Percentiles rank a stretch among this genome's conserved stretches.
phyloP scores from a whole-genome alignment of 306 rosid genomes.

The Malus domestica region DNA sequence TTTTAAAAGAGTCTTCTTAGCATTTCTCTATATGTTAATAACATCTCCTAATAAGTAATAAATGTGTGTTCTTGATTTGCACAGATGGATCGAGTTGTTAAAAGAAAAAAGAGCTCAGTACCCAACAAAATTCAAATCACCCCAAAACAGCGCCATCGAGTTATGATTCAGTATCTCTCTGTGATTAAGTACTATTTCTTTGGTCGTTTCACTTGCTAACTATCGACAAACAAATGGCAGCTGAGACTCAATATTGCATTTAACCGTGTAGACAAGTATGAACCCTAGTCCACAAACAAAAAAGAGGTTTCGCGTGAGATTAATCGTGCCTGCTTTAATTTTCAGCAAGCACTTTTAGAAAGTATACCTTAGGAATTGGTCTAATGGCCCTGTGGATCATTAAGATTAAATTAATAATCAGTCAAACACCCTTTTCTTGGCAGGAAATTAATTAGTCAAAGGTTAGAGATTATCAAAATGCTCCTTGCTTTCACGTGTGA shows the following conservation, averaged over 20 bases:
- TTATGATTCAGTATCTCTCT: not conserved
- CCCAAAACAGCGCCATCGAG: not conserved
- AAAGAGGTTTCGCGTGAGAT: not conserved
- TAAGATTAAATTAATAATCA: too few relatives aligned
- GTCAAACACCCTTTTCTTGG: too few relatives aligned
- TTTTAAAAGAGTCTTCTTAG: too few relatives aligned
- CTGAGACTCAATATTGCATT: not conserved
- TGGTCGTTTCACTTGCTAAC: not conserved
- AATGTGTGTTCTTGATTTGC: not conserved
- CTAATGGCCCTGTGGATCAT: too few relatives aligned
- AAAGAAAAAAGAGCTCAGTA: not conserved
- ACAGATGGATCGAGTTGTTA: not conserved
- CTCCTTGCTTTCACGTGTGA: not conserved
- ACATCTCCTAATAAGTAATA: not conserved
- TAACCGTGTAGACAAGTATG: not conserved
- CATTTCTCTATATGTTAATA: too few relatives aligned
- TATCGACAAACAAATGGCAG: not conserved
- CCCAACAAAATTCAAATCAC: not conserved
- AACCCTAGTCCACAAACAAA: not conserved
- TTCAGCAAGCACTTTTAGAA: too few relatives aligned
- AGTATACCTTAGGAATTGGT: too few relatives aligned
- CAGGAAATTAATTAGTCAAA: not conserved
- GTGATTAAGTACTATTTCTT: not conserved
- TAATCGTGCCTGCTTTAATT: not conserved
- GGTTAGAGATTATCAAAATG: not conserved